Evolutionary conservation across 2,329 filamentous ascomycete species (phyloP).

Genomic region (Truncatella angustata): DNA sequence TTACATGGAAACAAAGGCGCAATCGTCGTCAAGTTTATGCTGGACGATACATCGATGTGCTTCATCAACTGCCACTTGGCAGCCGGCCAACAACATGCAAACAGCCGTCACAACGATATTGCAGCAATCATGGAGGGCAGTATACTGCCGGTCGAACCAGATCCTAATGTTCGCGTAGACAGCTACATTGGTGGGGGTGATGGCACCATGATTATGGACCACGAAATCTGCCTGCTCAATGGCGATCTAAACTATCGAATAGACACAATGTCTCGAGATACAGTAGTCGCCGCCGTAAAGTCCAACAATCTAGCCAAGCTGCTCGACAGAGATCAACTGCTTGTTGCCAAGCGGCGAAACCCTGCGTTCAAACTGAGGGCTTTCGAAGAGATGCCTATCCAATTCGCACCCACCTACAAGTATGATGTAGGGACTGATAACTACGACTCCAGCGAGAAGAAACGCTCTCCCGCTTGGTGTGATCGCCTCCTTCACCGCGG

Average conservation of each 20-base stretch:
- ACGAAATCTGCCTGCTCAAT: conserved; percentile 95
- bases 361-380: conserved; percentile 84
- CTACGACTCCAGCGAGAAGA: conserved; percentile 95
- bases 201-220: conserved; percentile 90
- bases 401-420: conserved; percentile 95
- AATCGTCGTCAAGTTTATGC: conserved; percentile 82
- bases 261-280: conserved; percentile 92
- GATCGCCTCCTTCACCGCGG: conserved; percentile 89
- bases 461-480: conserved; percentile 92
- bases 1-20: conserved; percentile 96
- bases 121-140: conserved; percentile 82
- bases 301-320: conserved; percentile 80
- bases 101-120: conserved; percentile 88
- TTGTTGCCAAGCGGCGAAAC: conserved; percentile 85
- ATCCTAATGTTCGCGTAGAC: conserved; percentile 67
- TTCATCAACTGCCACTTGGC: conserved; percentile 98
- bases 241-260: conserved; percentile 98
- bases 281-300: conserved; percentile 82
- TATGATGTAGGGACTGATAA: conserved; percentile 94
- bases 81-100: conserved; percentile 87
- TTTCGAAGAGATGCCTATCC: conserved; percentile 88
- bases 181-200: conserved; percentile 90
- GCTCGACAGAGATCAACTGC: conserved; percentile 88
- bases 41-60: conserved; percentile 93
- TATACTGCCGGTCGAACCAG: conserved; percentile 70